Evolutionary conservation across 2,329 filamentous ascomycete genomes (phyloP).

Genomic region (Pseudogymnoascus sp.): DNA sequence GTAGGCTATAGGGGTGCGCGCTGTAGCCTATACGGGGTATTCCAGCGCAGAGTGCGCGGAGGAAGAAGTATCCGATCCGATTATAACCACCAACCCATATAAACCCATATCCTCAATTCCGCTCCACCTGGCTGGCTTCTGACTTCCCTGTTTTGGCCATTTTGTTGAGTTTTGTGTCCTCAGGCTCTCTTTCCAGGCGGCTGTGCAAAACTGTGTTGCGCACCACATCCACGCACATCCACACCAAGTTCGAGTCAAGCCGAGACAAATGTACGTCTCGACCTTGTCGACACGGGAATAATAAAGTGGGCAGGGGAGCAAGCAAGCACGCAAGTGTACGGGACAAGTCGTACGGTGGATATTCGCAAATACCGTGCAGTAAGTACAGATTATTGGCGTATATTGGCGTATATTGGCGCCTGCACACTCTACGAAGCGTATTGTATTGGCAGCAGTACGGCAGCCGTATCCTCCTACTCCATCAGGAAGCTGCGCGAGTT

Average conservation of each 20-base stretch:
- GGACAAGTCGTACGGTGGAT: too few relatives aligned
- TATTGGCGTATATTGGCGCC: background rate
- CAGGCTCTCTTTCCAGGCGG: background rate
- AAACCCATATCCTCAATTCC: background rate
- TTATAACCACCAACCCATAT: background rate
- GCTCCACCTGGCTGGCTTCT: background rate
- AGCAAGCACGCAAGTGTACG: too few relatives aligned
- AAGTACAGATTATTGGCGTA: background rate
- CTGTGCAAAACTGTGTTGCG: background rate
- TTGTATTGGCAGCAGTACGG: background rate
- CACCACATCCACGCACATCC: background rate
- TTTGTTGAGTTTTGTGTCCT: background rate
- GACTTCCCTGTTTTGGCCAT: background rate
- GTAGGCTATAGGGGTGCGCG: too few relatives aligned
- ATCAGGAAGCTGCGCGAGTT: slow-evolving; percentile 7
- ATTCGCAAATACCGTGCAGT: background rate
- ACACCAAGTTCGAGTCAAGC: slow-evolving; percentile 7
- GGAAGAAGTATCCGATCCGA: background rate
- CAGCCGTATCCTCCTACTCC: background rate
- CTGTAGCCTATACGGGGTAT: background rate
- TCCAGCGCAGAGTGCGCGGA: background rate
- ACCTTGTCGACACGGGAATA: slow-evolving; percentile 4
- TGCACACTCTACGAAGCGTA: background rate
- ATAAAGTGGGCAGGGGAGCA: slow-evolving; percentile 1
- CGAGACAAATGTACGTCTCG: background rate